Conservation (phyloP, 1,139 yeast species). For the Suhomyces bolitotheri region DNA sequence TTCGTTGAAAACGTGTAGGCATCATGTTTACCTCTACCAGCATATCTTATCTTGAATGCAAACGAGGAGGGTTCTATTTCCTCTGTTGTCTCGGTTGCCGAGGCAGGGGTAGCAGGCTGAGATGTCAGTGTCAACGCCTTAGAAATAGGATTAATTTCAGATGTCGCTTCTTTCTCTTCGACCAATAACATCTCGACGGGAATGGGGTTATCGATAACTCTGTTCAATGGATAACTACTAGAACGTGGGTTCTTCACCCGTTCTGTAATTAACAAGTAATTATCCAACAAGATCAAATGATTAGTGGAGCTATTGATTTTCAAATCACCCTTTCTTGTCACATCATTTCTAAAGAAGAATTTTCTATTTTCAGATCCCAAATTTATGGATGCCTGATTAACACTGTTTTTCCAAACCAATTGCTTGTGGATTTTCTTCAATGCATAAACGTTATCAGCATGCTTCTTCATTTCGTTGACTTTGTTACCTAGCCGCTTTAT, state of each 20-base stretch:
- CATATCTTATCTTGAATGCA: slow-evolving; percentile 44
- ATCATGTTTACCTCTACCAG: slow-evolving; percentile 45
- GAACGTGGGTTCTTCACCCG: slow-evolving; percentile 27
- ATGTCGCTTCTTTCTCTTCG: slow-evolving; percentile 42
- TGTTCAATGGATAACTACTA: slow-evolving; percentile 27
- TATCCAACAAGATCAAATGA: slow-evolving; percentile 69
- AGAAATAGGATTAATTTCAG: slow-evolving; percentile 25
- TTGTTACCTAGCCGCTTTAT: slow-evolving; percentile 39
- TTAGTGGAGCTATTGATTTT: slow-evolving; percentile 51
- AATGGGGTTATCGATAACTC: slow-evolving; percentile 58
- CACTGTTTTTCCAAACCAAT: slow-evolving; percentile 47
- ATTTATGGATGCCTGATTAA: slow-evolving; percentile 47
- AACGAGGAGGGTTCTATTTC: slow-evolving; percentile 36
- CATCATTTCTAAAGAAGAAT: slow-evolving; percentile 60
- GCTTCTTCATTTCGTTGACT: slow-evolving; percentile 53
- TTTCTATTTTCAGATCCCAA: slow-evolving; percentile 58
- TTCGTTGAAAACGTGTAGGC: slow-evolving; percentile 59
- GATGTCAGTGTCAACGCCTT: slow-evolving; percentile 17
- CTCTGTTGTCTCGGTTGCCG: slow-evolving; percentile 5
- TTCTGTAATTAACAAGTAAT: slow-evolving; percentile 70
- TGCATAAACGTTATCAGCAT: slow-evolving; percentile 55
- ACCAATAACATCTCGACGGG: slow-evolving; percentile 59
- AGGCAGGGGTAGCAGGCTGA: slow-evolving; percentile 1
- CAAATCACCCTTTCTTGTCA: slow-evolving; percentile 61
- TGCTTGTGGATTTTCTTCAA: slow-evolving; percentile 49